These are phyloP conservation scores for Gynostemma pentaphyllum DNA, from an alignment of 306 rosid genomes.

Conservation along the genomic window DNA sequence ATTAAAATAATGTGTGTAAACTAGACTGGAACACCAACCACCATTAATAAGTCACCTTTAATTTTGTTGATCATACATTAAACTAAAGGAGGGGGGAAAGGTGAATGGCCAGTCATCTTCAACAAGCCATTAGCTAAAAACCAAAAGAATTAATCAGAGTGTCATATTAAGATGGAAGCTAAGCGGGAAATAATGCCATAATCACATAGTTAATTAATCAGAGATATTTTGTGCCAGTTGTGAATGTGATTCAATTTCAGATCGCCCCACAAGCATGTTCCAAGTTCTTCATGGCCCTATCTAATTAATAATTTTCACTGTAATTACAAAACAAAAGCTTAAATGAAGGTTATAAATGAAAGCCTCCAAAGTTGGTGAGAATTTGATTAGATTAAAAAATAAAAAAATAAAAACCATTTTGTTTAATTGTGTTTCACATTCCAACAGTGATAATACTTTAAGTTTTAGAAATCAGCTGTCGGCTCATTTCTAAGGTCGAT, in stretches of 20 bases:
- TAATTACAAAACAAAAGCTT: not conserved
- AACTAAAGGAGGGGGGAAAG: too few species aligned
- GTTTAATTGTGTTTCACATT: not conserved
- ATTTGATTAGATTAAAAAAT: slow-evolving; percentile 1
- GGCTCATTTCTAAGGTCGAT: too few species aligned
- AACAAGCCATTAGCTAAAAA: too few species aligned
- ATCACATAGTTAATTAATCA: not conserved
- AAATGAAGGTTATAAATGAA: slow-evolving; percentile 2
- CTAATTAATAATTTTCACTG: not conserved
- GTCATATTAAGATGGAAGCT: not conserved
- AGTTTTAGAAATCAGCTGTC: too few species aligned
- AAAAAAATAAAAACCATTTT: not conserved
- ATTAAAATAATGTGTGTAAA: too few species aligned
- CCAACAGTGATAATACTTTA: not conserved
- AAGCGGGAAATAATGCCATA: too few species aligned
- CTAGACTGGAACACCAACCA: too few species aligned
- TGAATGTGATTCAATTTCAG: too few species aligned
- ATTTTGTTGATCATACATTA: too few species aligned
- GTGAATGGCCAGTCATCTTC: too few species aligned
- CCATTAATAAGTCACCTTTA: too few species aligned
- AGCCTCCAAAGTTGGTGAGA: slow-evolving; percentile 12
- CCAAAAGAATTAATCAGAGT: too few species aligned
- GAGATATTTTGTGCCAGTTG: not conserved
- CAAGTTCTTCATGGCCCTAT: not conserved
- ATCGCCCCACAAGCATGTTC: not conserved